phyloP scores from a whole-genome alignment of 176 grass and related monocot species.

The Carex littledalei region DNA sequence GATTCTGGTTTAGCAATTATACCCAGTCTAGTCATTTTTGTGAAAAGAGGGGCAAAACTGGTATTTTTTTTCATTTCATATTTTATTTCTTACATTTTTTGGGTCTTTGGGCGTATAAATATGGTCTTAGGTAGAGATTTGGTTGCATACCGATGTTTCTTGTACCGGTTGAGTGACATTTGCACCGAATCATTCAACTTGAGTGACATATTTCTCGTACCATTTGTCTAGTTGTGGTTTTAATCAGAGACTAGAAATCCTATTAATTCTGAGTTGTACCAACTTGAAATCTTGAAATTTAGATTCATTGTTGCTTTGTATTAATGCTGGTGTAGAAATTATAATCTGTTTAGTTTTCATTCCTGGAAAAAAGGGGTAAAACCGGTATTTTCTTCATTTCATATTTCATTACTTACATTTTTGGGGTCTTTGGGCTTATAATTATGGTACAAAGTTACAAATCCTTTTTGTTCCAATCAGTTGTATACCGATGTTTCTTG shows the following conservation, averaged over 20 bases:
- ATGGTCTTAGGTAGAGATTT: not conserved
- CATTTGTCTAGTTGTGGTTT: not conserved
- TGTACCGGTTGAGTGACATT: not conserved
- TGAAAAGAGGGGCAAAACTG: not conserved
- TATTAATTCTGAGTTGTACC: not conserved
- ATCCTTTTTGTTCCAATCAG: no score
- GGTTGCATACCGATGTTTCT: not conserved
- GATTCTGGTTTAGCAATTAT: not conserved
- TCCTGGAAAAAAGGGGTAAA: no score
- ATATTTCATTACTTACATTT: no score
- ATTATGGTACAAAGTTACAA: no score
- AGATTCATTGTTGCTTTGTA: no score
- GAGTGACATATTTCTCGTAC: not conserved
- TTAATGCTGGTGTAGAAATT: no score
- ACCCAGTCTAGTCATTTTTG: not conserved
- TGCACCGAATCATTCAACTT: not conserved
- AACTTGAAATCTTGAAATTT: no score
- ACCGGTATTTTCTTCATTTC: no score
- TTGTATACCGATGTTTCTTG: no score
- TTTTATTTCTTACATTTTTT: not conserved
- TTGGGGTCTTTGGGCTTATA: no score
- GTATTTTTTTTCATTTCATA: not conserved
- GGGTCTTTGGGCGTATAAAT: not conserved
- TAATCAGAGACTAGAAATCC: not conserved
- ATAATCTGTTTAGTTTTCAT: no score